phyloP scores from a whole-genome alignment of 169 alveolate species.

The Plasmodium chabaudi region DNA sequence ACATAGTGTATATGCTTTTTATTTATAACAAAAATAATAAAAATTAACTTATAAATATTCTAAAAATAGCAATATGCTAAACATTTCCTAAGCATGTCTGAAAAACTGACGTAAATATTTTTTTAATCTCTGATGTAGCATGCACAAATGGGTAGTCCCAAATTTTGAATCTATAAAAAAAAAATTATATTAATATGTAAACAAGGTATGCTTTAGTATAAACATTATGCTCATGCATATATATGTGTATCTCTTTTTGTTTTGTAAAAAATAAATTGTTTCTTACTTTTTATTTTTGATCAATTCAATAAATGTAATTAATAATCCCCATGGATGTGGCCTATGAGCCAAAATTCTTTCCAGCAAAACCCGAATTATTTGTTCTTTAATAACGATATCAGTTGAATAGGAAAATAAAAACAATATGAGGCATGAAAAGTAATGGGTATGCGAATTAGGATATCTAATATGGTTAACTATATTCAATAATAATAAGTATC shows the following conservation, averaged over 20 bases:
- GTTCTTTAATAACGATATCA: conserved; percentile 92
- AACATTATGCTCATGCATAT: not conserved
- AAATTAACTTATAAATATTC: conserved; percentile 28
- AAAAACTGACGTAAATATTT: conserved; percentile 82
- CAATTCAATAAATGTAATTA: conserved; percentile 89
- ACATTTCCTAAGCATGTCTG: conserved; percentile 80
- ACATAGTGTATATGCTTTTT: not conserved
- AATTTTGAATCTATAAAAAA: conserved; percentile 75
- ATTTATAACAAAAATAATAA: conserved; percentile 39
- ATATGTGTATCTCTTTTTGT: not conserved
- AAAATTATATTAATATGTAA: not conserved
- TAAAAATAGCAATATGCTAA: conserved; percentile 26
- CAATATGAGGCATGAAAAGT: conserved; percentile 89
- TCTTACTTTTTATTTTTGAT: conserved; percentile 88
- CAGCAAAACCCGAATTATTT: conserved; percentile 90
- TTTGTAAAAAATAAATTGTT: not conserved
- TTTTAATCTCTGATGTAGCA: conserved; percentile 84
- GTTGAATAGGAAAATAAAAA: conserved; percentile 85
- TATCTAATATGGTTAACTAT: conserved; percentile 96
- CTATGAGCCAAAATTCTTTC: conserved; percentile 93
- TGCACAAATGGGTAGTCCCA: conserved; percentile 83
- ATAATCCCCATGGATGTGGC: conserved; percentile 98
- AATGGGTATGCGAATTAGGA: conserved; percentile 96
- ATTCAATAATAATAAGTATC: conserved; percentile 93
- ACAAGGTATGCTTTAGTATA: not conserved